These are phyloP conservation scores for Globisporangium cystogenes DNA, from an alignment of 352 stramenopile species.

Conservation along the genomic window DNA sequence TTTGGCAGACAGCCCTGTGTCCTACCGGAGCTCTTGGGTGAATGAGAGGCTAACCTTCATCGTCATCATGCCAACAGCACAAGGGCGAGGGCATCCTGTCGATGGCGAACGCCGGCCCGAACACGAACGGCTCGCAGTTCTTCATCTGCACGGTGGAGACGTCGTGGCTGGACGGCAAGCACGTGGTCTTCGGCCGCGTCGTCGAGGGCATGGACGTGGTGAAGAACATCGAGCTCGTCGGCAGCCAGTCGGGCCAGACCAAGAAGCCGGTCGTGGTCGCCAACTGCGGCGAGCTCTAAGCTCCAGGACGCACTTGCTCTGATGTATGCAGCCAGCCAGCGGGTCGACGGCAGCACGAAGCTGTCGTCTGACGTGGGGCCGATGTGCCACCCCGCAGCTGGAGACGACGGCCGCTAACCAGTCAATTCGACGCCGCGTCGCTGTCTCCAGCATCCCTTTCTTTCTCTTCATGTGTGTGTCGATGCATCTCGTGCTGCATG, in stretches of 20 bases:
- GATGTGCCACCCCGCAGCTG: too few relatives aligned
- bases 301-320: background rate
- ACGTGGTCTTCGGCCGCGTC: conserved; percentile 96
- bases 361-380: too few relatives aligned
- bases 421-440: background rate
- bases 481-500: too few relatives aligned
- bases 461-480: background rate
- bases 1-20: background rate
- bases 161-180: conserved; percentile 88
- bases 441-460: background rate
- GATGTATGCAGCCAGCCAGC: background rate
- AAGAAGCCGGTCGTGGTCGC: conserved; percentile 90
- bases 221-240: conserved; percentile 95
- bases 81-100: conserved; percentile 89
- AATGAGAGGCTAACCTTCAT: background rate
- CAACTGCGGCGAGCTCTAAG: conserved; percentile 93
- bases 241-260: conserved; percentile 91
- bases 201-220: conserved; percentile 97
- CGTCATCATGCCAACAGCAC: conserved; percentile 52
- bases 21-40: background rate
- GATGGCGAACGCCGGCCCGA: conserved; percentile 95
- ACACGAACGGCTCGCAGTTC: conserved; percentile 98
- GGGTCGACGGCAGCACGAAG: too few relatives aligned
- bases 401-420: background rate
- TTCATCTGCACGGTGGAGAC: conserved; percentile 94